phyloP scores from a whole-genome alignment of 2,329 filamentous ascomycete species.

The Didymella pomorum region DNA sequence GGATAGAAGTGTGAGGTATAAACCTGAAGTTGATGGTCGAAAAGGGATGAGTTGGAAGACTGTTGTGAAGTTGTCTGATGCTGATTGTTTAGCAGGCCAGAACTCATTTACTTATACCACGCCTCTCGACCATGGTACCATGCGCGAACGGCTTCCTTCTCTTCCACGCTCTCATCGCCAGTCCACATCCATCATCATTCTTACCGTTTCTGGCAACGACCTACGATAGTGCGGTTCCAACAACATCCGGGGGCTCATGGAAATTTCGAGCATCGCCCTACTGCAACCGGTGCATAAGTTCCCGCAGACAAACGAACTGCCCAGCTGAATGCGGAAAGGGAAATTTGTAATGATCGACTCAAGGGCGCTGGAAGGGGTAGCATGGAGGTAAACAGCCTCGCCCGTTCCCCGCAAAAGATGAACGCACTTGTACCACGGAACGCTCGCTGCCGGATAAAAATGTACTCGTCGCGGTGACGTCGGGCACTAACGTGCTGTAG shows the following conservation, averaged over 20 bases:
- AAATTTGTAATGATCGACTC: constrained; percentile 6
- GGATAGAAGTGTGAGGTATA: background rate
- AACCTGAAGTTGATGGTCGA: constrained; percentile 4
- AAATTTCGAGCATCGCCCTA: constrained; percentile 7
- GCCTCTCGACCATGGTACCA: constrained; percentile 3
- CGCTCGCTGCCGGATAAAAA: constrained; percentile 7
- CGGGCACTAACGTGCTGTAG: constrained; percentile 4
- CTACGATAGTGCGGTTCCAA: constrained; percentile 7
- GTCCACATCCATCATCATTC: constrained; percentile 12
- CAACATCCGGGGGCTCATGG: constrained; percentile 3
- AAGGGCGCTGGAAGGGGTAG: background rate
- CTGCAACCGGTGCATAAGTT: background rate
- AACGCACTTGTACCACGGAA: constrained; percentile 5
- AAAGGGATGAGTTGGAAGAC: background rate
- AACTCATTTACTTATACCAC: constrained; percentile 16
- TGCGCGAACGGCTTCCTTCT: background rate
- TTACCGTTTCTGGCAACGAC: constrained; percentile 12
- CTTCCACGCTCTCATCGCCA: background rate
- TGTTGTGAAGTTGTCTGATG: constrained; percentile 4
- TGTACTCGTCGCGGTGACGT: constrained; percentile 12
- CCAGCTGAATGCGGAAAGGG: constrained; percentile 5
- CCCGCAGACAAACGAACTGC: background rate
- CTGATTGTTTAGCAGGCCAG: background rate
- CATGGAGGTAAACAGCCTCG: constrained; percentile 5
- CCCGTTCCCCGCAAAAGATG: constrained; percentile 11